Evolutionary conservation across 306 rosid species (phyloP).

Genomic region (Chamaecrista fasciculata): DNA sequence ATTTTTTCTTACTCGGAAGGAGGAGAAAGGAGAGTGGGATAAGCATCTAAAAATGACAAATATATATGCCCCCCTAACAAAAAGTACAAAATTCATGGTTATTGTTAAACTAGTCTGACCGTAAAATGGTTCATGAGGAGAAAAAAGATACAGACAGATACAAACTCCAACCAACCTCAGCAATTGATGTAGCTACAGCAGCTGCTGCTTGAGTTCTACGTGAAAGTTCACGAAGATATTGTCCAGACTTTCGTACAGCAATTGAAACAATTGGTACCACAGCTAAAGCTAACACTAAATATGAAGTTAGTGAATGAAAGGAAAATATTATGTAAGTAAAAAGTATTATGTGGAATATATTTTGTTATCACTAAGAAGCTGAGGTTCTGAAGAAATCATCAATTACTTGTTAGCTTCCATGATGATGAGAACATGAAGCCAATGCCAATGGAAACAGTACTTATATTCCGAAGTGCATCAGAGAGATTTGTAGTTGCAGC

Average conservation of each 20-base stretch:
- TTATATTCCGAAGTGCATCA: constrained; percentile 40
- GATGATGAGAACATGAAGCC: constrained; percentile 47
- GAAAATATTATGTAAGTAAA: background rate
- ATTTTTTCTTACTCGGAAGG: too few relatives aligned
- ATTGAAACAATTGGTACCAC: constrained; percentile 48
- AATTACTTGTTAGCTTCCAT: constrained; percentile 45
- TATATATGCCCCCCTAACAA: background rate
- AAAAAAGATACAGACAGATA: background rate
- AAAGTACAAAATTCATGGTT: background rate
- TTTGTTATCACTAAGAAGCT: background rate
- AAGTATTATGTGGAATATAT: background rate
- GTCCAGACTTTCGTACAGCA: constrained; percentile 45
- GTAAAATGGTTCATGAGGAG: too few relatives aligned
- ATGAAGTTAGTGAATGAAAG: background rate
- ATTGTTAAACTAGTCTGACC: background rate
- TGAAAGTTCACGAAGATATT: constrained; percentile 47
- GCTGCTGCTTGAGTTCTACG: constrained; percentile 54
- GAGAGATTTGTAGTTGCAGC: constrained; percentile 57
- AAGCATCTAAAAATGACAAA: background rate
- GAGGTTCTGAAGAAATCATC: background rate
- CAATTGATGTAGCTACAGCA: constrained; percentile 49
- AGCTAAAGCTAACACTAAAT: constrained; percentile 40
- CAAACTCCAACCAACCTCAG: constrained; percentile 37
- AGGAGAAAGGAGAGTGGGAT: too few relatives aligned
- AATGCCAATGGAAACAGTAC: constrained; percentile 45